Evolutionary conservation across 306 rosid genomes (phyloP), one percentile per base, ranked within the genome.

Genomic region (Cucurbita pepo): DNA sequence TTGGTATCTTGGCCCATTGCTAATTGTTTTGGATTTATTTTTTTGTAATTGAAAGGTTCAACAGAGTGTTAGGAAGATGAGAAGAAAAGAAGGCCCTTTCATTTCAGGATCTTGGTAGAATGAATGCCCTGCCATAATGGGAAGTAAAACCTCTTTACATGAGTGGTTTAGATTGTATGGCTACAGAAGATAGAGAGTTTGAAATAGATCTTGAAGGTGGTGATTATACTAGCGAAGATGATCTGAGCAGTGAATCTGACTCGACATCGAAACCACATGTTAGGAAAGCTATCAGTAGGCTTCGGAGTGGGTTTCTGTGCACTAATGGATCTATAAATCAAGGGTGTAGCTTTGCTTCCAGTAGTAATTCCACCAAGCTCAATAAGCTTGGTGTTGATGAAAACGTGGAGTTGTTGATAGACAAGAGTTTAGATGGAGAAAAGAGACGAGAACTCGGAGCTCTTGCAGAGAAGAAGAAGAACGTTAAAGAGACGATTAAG

Each of bases 181-280:
- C 63, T 74, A 30, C 67, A 45, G 34, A 63, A 56, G 69, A 48
- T 40, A 74, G 30, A 62, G 78, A 75, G 69, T 63, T 51, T 48
- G 78, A 62, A n/a, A 34, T 61, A 8, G 78, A 75, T 63, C 72
- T 75, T n/a, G 78, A 75, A 75, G 67, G 62, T 50, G 78, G 78
- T 9, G 72, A 43, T 54, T 9, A 11, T 19, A 47, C 19, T 53
- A 75, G 87, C 76, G 95, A 92, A 48, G 93, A 90, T 21, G 93
- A 89, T 77, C 69, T 78, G 69, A 84, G 79, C 80, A 83, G 78
- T 37, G 80, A 71, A 43, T 71, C 83, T 79, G 47, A 56, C 62
- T 76, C 75, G 5, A 62, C 81, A 59, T 43, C 66, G 11, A 85
- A 86, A 37, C 69, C 30, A 73, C 87, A 80, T 56, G 61, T 72